A percentile compares a stretch with the other conserved stretches of the same genome.
Evolutionary conservation across 2,329 filamentous ascomycete genomes (phyloP).

Genomic region (Didymella pomorum): DNA sequence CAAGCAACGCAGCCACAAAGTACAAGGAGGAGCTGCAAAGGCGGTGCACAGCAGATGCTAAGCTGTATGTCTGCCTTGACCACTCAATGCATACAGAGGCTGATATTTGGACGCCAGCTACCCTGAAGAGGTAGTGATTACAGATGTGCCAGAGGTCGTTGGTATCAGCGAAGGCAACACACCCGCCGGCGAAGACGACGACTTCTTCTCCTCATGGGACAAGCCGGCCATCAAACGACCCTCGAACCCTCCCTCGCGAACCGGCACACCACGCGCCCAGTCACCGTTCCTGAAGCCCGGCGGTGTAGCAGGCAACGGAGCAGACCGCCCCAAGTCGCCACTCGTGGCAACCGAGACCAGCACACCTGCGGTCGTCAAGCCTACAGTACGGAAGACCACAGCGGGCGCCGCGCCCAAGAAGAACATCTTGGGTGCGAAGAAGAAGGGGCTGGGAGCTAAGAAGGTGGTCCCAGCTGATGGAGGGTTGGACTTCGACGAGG

Average conservation of each 20-base stretch:
- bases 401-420: constrained; percentile 74
- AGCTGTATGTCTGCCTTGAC: constrained; percentile 68
- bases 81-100: constrained; percentile 26
- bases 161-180: constrained; percentile 70
- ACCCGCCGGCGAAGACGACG: constrained; percentile 85
- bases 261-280: constrained; percentile 80
- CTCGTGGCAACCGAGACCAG: constrained; percentile 63
- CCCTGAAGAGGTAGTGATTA: constrained; percentile 84
- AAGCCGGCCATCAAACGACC: constrained; percentile 97
- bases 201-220: constrained; percentile 99
- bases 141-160: constrained; percentile 69
- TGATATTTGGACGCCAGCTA: constrained; percentile 63
- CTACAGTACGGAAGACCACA: constrained; percentile 79
- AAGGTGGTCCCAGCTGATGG: constrained; percentile 78
- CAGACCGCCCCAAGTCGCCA: constrained; percentile 81
- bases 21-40: constrained; percentile 97
- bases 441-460: constrained; percentile 65
- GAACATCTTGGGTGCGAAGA: constrained; percentile 84
- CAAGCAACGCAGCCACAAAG: constrained; percentile 88
- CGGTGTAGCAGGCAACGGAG: constrained; percentile 66
- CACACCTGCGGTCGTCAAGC: constrained; percentile 66
- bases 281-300: constrained; percentile 88
- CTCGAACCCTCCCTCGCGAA: constrained; percentile 90
- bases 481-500: constrained; percentile 88
- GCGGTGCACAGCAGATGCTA: constrained; percentile 81